phyloP scores from a whole-genome alignment of 768 basidiomycete genomes.

The Termitomyces sp. region DNA sequence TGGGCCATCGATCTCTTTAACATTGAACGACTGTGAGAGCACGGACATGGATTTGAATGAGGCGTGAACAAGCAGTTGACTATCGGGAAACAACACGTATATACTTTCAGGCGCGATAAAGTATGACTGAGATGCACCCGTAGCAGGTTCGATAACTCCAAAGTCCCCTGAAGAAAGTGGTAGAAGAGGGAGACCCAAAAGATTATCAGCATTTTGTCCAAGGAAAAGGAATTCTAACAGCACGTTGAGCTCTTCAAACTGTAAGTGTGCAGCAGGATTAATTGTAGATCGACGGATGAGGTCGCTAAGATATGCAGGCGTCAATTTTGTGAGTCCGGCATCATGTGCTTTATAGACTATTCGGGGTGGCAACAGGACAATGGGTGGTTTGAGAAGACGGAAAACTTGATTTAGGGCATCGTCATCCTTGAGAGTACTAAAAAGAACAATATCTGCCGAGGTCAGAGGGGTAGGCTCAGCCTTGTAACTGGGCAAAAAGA shows the following conservation, averaged over 20 bases:
- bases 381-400: conserved; percentile 13
- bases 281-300: conserved; percentile 15
- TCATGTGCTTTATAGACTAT: conserved; percentile 14
- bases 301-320: conserved; percentile 19
- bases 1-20: conserved; percentile 12
- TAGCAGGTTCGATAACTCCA: conserved; percentile 16
- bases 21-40: conserved; percentile 20
- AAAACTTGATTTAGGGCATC: conserved; percentile 17
- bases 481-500: conserved; percentile 1
- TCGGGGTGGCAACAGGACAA: conserved; percentile 15
- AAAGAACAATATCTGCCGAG: neutral
- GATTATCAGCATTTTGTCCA: conserved; percentile 6
- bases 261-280: conserved; percentile 3
- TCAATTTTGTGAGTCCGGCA: conserved; percentile 16
- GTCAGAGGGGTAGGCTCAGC: neutral
- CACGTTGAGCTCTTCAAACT: conserved; percentile 15
- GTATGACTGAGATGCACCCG: conserved; percentile 9
- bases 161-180: conserved; percentile 29
- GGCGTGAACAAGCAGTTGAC: conserved; percentile 20
- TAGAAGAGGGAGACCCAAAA: conserved; percentile 27
- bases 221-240: conserved; percentile 27
- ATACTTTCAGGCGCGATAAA: conserved; percentile 19
- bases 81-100: conserved; percentile 16
- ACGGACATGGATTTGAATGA: conserved; percentile 13
- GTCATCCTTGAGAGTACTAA: neutral